Conservation (phyloP, 345 rosid species). For the Melaleuca alternifolia region DNA sequence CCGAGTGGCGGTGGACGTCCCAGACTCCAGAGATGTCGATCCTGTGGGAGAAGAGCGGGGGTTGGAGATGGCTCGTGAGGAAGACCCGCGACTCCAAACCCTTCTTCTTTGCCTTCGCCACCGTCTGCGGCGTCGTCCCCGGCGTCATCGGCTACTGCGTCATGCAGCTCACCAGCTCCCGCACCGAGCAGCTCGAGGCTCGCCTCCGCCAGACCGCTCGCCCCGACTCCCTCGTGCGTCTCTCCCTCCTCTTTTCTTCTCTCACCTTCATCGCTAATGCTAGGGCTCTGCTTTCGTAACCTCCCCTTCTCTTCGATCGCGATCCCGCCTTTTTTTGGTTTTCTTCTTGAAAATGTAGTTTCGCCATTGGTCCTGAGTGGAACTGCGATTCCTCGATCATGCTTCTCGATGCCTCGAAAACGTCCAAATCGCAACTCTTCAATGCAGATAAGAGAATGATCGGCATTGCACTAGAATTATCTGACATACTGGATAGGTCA, state of each 20-base stretch:
- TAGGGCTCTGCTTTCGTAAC: not conserved
- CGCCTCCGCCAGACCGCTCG: slow-evolving; percentile 73
- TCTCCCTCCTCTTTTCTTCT: not conserved
- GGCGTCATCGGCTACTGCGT: slow-evolving; percentile 81
- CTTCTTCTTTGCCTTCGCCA: slow-evolving; percentile 82
- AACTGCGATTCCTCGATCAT: not conserved
- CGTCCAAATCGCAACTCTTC: not conserved
- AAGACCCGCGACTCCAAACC: slow-evolving; percentile 75
- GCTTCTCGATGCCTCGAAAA: not conserved
- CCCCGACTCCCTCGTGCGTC: slow-evolving; percentile 60
- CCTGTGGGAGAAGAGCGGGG: not conserved
- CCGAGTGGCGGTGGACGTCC: not conserved
- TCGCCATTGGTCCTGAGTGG: not conserved
- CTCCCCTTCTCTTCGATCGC: not conserved
- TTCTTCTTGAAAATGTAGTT: not conserved
- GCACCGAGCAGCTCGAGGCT: slow-evolving; percentile 71
- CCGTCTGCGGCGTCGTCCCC: slow-evolving; percentile 85
- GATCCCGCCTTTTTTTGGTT: not conserved
- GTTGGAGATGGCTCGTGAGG: slow-evolving; percentile 9
- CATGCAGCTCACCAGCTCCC: slow-evolving; percentile 76
- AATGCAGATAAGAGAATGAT: not conserved
- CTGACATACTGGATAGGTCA: not conserved
- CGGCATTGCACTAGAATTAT: not conserved
- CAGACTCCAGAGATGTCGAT: slow-evolving; percentile 2
- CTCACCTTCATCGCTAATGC: not conserved